Base-by-base conservation (phyloP, 2,329 filamentous ascomycete genomes). In the Cercospora brassicicola region DNA sequence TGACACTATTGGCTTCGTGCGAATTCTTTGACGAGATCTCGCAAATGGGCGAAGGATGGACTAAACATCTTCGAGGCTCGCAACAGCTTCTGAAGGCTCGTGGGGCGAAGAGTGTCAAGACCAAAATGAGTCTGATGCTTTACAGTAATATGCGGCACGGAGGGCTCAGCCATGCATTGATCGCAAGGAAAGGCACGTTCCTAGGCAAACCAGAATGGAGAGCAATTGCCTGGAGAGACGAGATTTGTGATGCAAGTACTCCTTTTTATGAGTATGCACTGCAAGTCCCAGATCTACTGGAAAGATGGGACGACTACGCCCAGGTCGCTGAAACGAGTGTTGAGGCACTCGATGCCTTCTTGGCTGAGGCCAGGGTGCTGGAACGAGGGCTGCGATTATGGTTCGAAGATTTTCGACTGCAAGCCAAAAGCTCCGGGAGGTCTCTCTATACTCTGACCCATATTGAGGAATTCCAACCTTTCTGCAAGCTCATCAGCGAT, bases 11-110 rank as follows among this genome's bases (percentile, higher is more conserved):
- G 15, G 75, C 71, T 9, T 69, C 69, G 5, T 78, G 76, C 61
- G 76, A 76, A 61, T 73, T 78, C 42, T 78, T 73, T 68, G 74
- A 76, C 33, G 72, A 77, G 45, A 76, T 78, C 28, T 66, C 71
- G n/a, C 70, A 73, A 36, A 71, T 73, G 31, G 73, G 72, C 15
- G 65, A 69, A 28, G 74, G 72, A 36, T 78, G 75, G 76, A 68
- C 64, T 31, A 70, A 73, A 51, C 76, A 78, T 55, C 69, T 76
- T 2, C 62, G 71, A 18, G 76, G 76, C 13, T 67, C 69, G 9
- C 72, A 75, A 39, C 73, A 75, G n/a, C 67, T 78, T 3, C 69
- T 77, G 11, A 67, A 70, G 15, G 75, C 74, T 18, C 64, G 76
- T 59, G 76, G 76, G 9, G 74, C 76, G 13, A 61, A 70, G 18